Base-by-base conservation (phyloP, 805 yeast genomes). In the Starmerella floris region DNA sequence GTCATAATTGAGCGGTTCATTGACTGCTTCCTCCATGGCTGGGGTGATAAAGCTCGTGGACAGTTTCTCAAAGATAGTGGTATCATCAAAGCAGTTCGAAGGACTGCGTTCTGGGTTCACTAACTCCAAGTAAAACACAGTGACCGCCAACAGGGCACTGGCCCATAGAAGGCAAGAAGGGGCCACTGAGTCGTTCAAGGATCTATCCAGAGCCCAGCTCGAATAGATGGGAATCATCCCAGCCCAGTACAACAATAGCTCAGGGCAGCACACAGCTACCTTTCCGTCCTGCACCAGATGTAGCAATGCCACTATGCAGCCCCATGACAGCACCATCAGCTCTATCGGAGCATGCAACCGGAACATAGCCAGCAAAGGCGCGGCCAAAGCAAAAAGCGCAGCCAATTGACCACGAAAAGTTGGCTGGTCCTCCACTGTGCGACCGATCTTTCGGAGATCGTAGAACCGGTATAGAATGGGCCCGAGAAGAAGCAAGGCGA, bases 281-380 rank as follows among this genome's bases (percentile, higher is more conserved):
- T 56, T 51, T 30, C 58, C 58, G 27, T 54, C 58, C 41, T 54
- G 54, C 13, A 47, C 45, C 30, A 22, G 25, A 16, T 50, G 52
- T 9, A 50, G 39, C 17, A 35, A n/a, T 0, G 53, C 51, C 0
- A 35, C 46, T 5, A 44, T 19, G 4, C 35, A 44, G 1, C 48
- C 47, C 13, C 28, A 43, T 4, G 19, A 45, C 3, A 43, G 21
- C 6, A 44, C 35, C 5, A 43, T 22, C 39, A 40, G 35, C 20
- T 53, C 39, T 15, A 36, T 31, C 2, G 39, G 31, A 9, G 40
- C 23, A 2, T 50, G 55, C 2, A 36, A 3, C 6, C 22, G 16
- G 2, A n/a, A 38, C 5, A 51, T 31, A 22, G 51, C 39, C 20
- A 44, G 43, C 20, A 48, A 31, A 2, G 50, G 51, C 4, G 35